Evolutionary conservation across 2,329 filamentous ascomycete genomes (phyloP).

Genomic region (Madurella mycetomatis): DNA sequence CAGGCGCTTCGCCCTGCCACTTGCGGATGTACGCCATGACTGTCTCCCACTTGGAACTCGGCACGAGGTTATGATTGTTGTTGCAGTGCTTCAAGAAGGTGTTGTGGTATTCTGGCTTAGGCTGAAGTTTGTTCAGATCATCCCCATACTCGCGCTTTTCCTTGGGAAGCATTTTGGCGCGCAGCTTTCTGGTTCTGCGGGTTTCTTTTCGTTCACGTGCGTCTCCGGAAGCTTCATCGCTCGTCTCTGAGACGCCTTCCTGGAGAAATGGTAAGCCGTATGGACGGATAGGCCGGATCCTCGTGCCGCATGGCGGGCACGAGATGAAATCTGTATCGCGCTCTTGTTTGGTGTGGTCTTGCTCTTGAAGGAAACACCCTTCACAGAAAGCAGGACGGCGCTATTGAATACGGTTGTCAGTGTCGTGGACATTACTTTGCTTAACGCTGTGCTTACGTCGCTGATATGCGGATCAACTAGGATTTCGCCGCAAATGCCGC

Average conservation of each 20-base stretch:
- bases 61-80: slow-evolving; percentile 1
- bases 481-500: neutral
- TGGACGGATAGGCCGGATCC: neutral
- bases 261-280: neutral
- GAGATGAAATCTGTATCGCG: no score
- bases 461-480: slow-evolving; percentile 1
- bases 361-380: neutral
- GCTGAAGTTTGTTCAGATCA: slow-evolving; percentile 24
- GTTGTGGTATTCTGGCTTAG: slow-evolving; percentile 1
- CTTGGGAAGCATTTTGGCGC: neutral
- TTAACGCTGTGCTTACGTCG: neutral
- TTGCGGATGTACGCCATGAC: slow-evolving; percentile 31
- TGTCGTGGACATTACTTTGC: no score
- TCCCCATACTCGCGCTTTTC: slow-evolving; percentile 11
- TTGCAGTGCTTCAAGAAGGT: slow-evolving; percentile 18
- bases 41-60: slow-evolving; percentile 32
- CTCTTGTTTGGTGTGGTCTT: neutral
- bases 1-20: slow-evolving; percentile 30
- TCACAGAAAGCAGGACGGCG: slow-evolving; percentile 10
- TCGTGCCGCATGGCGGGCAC: no score
- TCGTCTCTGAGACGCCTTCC: neutral
- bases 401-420: neutral
- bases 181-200: neutral
- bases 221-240: neutral
- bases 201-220: neutral